Percentiles rank a stretch among this genome's conserved stretches.
Conservation (phyloP, 2,329 filamentous ascomycete species). For the Aspergillus latus region DNA sequence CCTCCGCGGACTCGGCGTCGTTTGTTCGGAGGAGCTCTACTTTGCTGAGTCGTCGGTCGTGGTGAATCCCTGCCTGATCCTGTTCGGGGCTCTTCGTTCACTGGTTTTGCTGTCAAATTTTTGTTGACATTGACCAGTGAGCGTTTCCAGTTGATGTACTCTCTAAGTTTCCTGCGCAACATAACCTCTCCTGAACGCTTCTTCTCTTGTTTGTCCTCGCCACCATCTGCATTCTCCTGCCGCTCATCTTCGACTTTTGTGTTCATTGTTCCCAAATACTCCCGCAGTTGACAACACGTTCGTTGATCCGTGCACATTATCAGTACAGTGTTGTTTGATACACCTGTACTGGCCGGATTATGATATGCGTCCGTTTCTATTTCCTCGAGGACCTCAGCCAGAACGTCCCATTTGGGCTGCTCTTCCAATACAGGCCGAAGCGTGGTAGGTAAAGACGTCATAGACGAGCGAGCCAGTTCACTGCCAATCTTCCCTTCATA, state of each 20-base stretch:
- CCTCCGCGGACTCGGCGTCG: constrained; percentile 81
- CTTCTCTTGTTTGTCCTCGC: constrained; percentile 55
- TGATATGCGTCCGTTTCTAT: constrained; percentile 89
- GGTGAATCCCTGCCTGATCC: constrained; percentile 25
- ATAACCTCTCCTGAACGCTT: constrained; percentile 77
- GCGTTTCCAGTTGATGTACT: constrained; percentile 86
- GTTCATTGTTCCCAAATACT: constrained; percentile 90
- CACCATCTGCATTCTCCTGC: constrained; percentile 48
- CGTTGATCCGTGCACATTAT: constrained; percentile 92
- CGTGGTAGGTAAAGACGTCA: constrained; percentile 55
- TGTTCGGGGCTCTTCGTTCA: constrained; percentile 24
- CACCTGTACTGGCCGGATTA: constrained; percentile 71
- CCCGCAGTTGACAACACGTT: constrained; percentile 82
- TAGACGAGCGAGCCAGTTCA: constrained; percentile 52
- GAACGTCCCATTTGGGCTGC: constrained; percentile 88
- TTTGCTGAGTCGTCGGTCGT: constrained; percentile 37
- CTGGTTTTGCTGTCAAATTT: constrained; percentile 36
- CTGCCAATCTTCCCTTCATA: constrained; percentile 72
- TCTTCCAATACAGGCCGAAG: constrained; percentile 84
- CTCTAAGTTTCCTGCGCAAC: constrained; percentile 83
- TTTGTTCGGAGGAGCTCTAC: constrained; percentile 77
- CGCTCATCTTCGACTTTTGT: constrained; percentile 51
- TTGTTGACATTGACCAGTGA: constrained; percentile 81
- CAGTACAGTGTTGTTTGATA: constrained; percentile 86
- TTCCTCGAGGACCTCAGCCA: constrained; percentile 89